Percentiles rank a stretch among this genome's conserved stretches.
Evolutionary conservation across 495 filamentous ascomycete species (phyloP).

Genomic region (Durotheca rogersii): DNA sequence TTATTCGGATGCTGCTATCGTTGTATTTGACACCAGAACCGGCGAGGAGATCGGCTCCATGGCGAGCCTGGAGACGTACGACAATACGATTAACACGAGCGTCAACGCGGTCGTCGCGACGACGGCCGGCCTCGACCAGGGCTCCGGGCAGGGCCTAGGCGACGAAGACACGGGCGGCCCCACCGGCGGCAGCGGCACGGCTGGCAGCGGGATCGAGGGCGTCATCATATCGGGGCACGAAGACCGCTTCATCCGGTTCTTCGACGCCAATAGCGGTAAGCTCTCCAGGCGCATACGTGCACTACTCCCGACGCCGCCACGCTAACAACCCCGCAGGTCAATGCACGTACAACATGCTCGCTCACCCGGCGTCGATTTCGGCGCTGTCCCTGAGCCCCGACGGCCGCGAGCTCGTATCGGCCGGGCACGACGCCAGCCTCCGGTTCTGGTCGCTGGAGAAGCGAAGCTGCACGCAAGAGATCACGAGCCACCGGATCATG

Average conservation of each 20-base stretch:
- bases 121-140: conserved; percentile 71
- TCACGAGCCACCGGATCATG: conserved; percentile 88
- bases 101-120: conserved; percentile 93
- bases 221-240: conserved; percentile 94
- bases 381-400: conserved; percentile 87
- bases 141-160: conserved; percentile 61
- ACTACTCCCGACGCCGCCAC: no score
- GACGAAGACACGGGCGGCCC: conserved; percentile 59
- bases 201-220: conserved; percentile 75
- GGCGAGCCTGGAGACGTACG: conserved; percentile 89
- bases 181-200: conserved; percentile 68
- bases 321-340: conserved; percentile 67
- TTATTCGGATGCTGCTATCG: conserved; percentile 83
- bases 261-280: conserved; percentile 97
- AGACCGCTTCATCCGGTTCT: conserved; percentile 92
- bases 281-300: conserved; percentile 27
- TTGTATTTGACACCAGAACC: conserved; percentile 87
- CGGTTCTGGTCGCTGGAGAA: conserved; percentile 99
- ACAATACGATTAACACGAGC: conserved; percentile 76
- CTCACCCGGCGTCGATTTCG: conserved; percentile 89
- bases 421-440: conserved; percentile 89
- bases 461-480: conserved; percentile 87
- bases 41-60: conserved; percentile 91
- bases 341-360: conserved; percentile 98
- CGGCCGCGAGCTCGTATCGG: conserved; percentile 90